phyloP scores from a whole-genome alignment of 2,329 filamentous ascomycete species.

The Fusarium sp. region DNA sequence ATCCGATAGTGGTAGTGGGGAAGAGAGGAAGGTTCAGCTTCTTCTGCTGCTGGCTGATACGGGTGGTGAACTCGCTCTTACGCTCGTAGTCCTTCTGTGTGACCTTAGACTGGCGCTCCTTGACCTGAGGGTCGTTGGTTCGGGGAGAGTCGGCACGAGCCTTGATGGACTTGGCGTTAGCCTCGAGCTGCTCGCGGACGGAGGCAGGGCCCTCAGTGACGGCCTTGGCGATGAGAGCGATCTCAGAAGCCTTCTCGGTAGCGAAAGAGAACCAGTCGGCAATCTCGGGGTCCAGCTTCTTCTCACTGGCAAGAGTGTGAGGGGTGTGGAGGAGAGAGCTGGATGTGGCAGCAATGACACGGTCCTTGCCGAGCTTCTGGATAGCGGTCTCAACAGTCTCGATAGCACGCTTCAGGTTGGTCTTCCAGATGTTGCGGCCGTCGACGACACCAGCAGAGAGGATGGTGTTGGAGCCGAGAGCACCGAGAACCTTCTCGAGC shows the following conservation, averaged over 20 bases:
- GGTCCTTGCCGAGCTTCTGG: conserved; percentile 95
- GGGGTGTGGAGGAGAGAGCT: conserved; percentile 98
- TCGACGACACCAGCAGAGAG: conserved; percentile 97
- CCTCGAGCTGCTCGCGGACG: conserved; percentile 88
- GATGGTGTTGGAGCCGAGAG: conserved; percentile 86
- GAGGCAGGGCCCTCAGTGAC: conserved; percentile 90
- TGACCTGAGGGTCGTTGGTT: conserved; percentile 97
- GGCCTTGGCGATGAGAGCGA: conserved; percentile 94
- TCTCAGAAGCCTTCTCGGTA: conserved; percentile 89
- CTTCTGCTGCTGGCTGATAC: conserved; percentile 89
- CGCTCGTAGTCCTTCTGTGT: conserved; percentile 87
- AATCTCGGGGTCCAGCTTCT: conserved; percentile 94
- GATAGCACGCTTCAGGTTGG: conserved; percentile 95
- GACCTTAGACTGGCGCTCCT: conserved; percentile 92
- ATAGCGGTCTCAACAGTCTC: conserved; percentile 88
- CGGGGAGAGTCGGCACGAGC: conserved; percentile 89
- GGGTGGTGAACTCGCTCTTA: conserved; percentile 84
- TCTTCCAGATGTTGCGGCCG: conserved; percentile 99
- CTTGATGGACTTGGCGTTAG: conserved; percentile 94
- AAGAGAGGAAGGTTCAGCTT: conserved; percentile 94
- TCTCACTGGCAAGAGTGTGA: conserved; percentile 97
- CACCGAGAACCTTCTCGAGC: conserved; percentile 82
- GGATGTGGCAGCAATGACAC: conserved; percentile 95
- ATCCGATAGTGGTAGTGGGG: conserved; percentile 99
- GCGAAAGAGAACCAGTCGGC: conserved; percentile 99